Percentiles rank a stretch among this genome's conserved stretches.
phyloP scores from a whole-genome alignment of 352 stramenopile genomes.

The Phytophthora niederhauseri region DNA sequence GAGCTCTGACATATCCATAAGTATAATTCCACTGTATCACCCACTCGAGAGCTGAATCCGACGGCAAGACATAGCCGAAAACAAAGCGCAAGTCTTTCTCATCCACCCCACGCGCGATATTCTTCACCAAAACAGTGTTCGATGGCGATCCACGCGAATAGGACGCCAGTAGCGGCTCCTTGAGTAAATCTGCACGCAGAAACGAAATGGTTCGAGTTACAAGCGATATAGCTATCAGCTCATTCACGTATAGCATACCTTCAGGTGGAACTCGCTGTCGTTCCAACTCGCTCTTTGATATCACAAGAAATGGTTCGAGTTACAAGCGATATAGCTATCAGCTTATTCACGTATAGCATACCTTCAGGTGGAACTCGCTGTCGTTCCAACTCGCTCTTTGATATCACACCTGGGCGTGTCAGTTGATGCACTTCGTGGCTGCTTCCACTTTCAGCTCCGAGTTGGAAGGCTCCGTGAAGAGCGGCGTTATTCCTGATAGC shows the following conservation, averaged over 20 bases:
- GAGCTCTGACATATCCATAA: not conserved
- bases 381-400: slow-evolving; percentile 54
- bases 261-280: slow-evolving; percentile 36
- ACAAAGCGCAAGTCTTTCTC: slow-evolving; percentile 61
- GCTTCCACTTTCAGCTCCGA: slow-evolving; percentile 8
- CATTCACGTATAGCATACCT: slow-evolving; percentile 34
- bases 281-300: slow-evolving; percentile 62
- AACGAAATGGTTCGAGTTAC: not conserved
- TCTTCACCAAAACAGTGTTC: slow-evolving; percentile 41
- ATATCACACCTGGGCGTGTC: slow-evolving; percentile 60
- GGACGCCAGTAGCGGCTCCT: slow-evolving; percentile 40
- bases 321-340: too few species aligned
- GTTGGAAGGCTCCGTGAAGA: slow-evolving; percentile 37
- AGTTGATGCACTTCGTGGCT: not conserved
- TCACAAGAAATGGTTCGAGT: too few species aligned
- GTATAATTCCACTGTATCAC: slow-evolving; percentile 3
- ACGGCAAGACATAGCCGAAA: slow-evolving; percentile 60
- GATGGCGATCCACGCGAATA: slow-evolving; percentile 46
- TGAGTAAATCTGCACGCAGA: slow-evolving; percentile 34
- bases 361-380: slow-evolving; percentile 42
- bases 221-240: not conserved
- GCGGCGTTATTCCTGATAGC: slow-evolving; percentile 22
- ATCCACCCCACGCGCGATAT: slow-evolving; percentile 52
- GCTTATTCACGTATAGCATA: slow-evolving; percentile 20
- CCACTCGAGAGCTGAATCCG: slow-evolving; percentile 43